Evolutionary conservation across 352 stramenopile genomes (phyloP).

Genomic region (Halophytophthora polymorphica): DNA sequence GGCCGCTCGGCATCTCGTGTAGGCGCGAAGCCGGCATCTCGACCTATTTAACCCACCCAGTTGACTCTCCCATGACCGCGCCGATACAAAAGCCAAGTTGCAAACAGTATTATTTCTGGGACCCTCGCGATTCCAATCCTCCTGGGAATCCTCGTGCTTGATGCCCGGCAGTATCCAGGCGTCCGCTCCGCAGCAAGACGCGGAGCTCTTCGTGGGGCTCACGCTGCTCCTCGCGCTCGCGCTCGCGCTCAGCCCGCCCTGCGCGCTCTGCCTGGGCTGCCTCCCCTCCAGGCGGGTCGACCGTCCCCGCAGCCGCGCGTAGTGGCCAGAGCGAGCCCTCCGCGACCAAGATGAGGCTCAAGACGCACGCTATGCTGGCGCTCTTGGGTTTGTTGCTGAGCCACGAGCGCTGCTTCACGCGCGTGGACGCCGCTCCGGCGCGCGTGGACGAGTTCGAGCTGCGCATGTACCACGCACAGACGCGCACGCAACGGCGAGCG

Average conservation of each 20-base stretch:
- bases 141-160: too few species aligned
- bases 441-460: conserved; percentile 24
- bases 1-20: too few species aligned
- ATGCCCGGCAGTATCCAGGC: conserved; percentile 13
- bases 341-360: conserved; percentile 12
- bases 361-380: conserved; percentile 7
- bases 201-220: conserved; percentile 12
- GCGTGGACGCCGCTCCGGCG: conserved; percentile 1
- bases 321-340: too few species aligned
- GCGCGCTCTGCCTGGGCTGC: conserved; percentile 24
- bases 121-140: too few species aligned
- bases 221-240: conserved; percentile 21
- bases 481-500: conserved; percentile 16
- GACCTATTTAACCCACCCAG: too few species aligned
- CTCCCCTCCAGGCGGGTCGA: conserved; percentile 4
- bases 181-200: not conserved
- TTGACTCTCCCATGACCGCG: too few species aligned
- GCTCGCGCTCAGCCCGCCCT: conserved; percentile 23
- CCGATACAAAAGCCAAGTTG: too few species aligned
- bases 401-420: not conserved
- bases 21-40: too few species aligned
- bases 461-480: conserved; percentile 21
- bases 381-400: not conserved
- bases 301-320: too few species aligned
- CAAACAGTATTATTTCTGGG: too few species aligned